Base-by-base conservation (phyloP, 108 stramenopile genomes). In the Nitzschia sp. region DNA sequence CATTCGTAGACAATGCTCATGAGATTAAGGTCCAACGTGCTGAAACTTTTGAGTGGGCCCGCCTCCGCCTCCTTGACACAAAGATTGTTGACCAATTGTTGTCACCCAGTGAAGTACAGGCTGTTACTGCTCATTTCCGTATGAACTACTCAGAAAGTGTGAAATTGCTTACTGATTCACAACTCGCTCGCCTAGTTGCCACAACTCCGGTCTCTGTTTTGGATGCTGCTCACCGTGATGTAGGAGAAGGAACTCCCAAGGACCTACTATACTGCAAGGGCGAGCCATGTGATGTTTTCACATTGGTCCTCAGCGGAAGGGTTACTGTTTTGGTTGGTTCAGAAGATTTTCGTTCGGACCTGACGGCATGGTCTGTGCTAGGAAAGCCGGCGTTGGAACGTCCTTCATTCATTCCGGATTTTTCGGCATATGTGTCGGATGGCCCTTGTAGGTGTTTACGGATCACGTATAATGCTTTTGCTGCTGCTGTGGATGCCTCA, bases 301-400 rank as follows among this genome's bases (percentile, higher is more conserved):
- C 93, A 22, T 56, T 96, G 21, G 77, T 96, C 53, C 79, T 96
- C 11, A 75, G 80, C 52, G 96, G 96, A 14, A 96, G 89, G 57
- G 77, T 93, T 41, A 82, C 85, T 10, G 82, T 96, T 21, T 50
- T 96, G 50, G 88, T 90, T 24, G 96, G 96, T 34, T 65, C 80
- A 21, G 93, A 96, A 61, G 84, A 82, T 34, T 96, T 96, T 59
- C 80, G 85, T 7, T 81, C 91, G 8, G 91, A 93, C 46, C 78
- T 89, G 25, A 87, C 91, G 12, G 83, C 91, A 5, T 96, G 96
- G 96, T 81, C 88, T 12, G 81, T 96, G 57, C 72, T 96, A 24
- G 93, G 84, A 2, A 67, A 78, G n/a, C 61, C 67, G 19, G 87
- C 91, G n/a, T 75, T 95, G 25, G 69, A 76, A 21, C 65, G 82